Evolutionary conservation across 164 flowering plant genomes (phyloP).

Genomic region (Vitis rupestris): DNA sequence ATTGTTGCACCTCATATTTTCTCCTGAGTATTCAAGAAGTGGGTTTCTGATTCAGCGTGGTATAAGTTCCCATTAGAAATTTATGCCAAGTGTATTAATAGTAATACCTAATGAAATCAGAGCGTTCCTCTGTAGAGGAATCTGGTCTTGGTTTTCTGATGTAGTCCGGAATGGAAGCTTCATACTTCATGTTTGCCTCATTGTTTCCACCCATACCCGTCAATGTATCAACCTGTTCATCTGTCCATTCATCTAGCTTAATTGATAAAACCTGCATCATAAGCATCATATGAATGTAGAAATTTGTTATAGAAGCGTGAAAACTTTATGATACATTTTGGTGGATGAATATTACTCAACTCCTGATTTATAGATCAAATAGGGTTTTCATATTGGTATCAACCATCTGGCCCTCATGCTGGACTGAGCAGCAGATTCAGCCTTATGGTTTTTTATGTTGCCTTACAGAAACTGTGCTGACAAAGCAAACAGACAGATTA

Average conservation of each 20-base stretch:
- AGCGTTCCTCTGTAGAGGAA: constrained; percentile 68
- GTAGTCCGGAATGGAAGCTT: constrained; percentile 62
- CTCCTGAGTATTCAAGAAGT: constrained; percentile 51
- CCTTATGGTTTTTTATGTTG: background rate
- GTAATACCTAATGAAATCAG: constrained; percentile 75
- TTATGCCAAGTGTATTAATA: background rate
- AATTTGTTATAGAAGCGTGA: background rate
- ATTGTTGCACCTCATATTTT: constrained; percentile 81
- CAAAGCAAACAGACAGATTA: too few relatives aligned
- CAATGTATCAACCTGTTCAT: constrained; percentile 75
- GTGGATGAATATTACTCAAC: too few relatives aligned
- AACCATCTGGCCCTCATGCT: background rate
- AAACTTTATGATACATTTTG: background rate
- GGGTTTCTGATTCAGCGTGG: constrained; percentile 16
- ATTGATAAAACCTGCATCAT: constrained; percentile 76
- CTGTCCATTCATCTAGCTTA: constrained; percentile 93
- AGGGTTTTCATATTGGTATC: too few relatives aligned
- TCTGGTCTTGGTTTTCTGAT: constrained; percentile 71
- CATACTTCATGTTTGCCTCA: constrained; percentile 68
- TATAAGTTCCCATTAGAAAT: background rate
- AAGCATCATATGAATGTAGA: background rate
- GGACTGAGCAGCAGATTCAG: background rate
- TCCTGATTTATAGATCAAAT: too few relatives aligned
- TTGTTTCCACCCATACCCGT: constrained; percentile 71
- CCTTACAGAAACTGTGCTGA: too few relatives aligned